Base-by-base conservation (phyloP, 179 eudicot genomes). In the Amaranthus tricolor region DNA sequence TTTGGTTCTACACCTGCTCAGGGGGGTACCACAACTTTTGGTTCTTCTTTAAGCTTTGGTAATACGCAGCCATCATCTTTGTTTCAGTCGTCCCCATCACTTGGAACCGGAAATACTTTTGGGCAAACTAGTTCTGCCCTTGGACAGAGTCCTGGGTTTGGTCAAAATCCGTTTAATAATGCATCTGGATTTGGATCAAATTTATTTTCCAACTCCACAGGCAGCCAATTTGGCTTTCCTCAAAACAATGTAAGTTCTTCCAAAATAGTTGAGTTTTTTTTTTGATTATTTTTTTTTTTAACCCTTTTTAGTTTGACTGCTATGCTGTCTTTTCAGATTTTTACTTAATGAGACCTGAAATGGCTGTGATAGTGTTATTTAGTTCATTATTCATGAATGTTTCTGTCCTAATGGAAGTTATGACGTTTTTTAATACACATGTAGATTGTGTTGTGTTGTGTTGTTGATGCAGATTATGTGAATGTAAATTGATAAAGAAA, bases 61-160 rank as follows among this genome's bases (percentile, higher is more conserved):
- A 91, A 80, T 80, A 79, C 93, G 16, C 98, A 93, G 80, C 68
- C 95, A 72, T 84, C 97, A 16, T 83, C 90, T 31, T 76, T 87
- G 53, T 95, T 93, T 78, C 97, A 89, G 85, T 87, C 97, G 56
- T 31, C 90, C 61, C 58, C 96, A 79, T 72, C 96, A 53, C 80
- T 91, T 84, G 96, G 96, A 57, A 80, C 86, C 19, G 87, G 81
- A 74, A 80, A 89, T 71, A 75, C 74, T 64, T 91, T 91, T 78
- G 92, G 91, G 59, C 96, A 91, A 80, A 83, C 76, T 74, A 72
- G 84, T 68, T 78, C 88, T 55, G 24, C 89, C 62, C 87, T 89
- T 78, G 89, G 88, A 55, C 90, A 87, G 71, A 82, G 72, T 78
- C 70, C 86, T 58, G 47, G 53, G 55, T 77, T 77, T 73, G 83